Percentiles rank a stretch among this genome's conserved stretches.
These are phyloP conservation scores for Kwoniella botswanensis DNA, from an alignment of 768 basidiomycete species.

Conservation along the genomic window DNA sequence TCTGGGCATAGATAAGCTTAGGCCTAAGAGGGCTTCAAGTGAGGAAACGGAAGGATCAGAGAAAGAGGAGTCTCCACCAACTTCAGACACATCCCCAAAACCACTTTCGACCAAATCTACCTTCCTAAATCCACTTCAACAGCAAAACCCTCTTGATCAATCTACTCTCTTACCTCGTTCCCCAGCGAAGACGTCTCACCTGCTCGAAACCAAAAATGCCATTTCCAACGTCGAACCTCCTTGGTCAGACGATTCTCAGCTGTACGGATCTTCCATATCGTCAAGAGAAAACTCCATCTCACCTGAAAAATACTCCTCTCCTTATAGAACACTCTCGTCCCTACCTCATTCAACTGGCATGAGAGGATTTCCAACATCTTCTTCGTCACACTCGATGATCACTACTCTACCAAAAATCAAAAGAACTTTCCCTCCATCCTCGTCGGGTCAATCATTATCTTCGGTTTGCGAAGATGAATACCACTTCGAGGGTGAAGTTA, in stretches of 20 bases:
- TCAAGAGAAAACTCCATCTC: conserved; percentile 10
- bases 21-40: conserved; percentile 4
- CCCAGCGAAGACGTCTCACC: conserved; percentile 23
- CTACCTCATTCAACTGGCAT: neutral
- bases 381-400: neutral
- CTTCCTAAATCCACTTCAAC: neutral
- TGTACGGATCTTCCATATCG: conserved; percentile 9
- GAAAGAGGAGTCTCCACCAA: neutral
- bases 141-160: conserved; percentile 15
- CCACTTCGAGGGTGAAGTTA: conserved; percentile 9
- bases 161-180: conserved; percentile 29
- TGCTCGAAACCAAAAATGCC: conserved; percentile 22
- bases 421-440: conserved; percentile 39
- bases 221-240: conserved; percentile 20
- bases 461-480: conserved; percentile 30
- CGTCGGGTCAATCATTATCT: conserved; percentile 33
- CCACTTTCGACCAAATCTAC: neutral
- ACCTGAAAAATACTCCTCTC: neutral
- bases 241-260: conserved; percentile 18
- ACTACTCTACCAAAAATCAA: conserved; percentile 4
- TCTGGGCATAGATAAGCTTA: conserved; percentile 15
- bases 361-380: conserved; percentile 12
- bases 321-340: neutral
- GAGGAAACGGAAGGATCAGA: conserved; percentile 2
- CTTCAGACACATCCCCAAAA: neutral